Conservation (phyloP, 805 yeast genomes). For the Schwanniomyces pseudopolymorphus region DNA sequence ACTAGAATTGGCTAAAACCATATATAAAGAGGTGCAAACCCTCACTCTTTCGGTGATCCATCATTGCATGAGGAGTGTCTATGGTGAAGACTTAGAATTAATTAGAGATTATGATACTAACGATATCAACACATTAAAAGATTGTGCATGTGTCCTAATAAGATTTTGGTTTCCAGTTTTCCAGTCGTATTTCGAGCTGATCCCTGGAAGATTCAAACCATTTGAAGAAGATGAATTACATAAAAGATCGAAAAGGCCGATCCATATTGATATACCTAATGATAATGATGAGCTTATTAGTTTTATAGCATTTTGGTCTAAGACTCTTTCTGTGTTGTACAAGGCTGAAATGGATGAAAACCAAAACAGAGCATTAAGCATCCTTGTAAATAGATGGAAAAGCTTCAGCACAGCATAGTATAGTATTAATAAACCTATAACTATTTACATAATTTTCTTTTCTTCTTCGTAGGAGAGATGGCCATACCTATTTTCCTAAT, state of each 20-base stretch:
- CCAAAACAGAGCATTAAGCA: slow-evolving; percentile 28
- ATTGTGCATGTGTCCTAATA: slow-evolving; percentile 42
- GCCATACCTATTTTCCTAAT: neutral
- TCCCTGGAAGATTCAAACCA: slow-evolving; percentile 12
- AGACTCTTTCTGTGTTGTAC: slow-evolving; percentile 45
- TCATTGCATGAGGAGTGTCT: slow-evolving; percentile 50
- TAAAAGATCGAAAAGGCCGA: slow-evolving; percentile 18
- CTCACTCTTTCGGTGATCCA: slow-evolving; percentile 49
- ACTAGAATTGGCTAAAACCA: neutral
- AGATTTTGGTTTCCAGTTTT: slow-evolving; percentile 61
- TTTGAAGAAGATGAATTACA: slow-evolving; percentile 15
- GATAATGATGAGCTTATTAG: slow-evolving; percentile 14
- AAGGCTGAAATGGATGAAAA: slow-evolving; percentile 21
- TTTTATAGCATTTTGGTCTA: slow-evolving; percentile 53
- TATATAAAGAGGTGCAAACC: slow-evolving; percentile 34
- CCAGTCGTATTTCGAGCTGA: slow-evolving; percentile 40
- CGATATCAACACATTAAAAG: slow-evolving; percentile 33
- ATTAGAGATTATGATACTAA: slow-evolving; percentile 46
- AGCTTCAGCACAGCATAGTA: neutral
- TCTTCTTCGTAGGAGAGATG: slow-evolving; percentile 4
- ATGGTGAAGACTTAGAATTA: slow-evolving; percentile 55
- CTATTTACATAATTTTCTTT: neutral
- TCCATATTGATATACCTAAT: slow-evolving; percentile 23
- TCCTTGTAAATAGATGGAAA: slow-evolving; percentile 35
- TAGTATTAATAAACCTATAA: neutral